Conservation (phyloP, 805 yeast genomes). For the Metschnikowia matae region DNA sequence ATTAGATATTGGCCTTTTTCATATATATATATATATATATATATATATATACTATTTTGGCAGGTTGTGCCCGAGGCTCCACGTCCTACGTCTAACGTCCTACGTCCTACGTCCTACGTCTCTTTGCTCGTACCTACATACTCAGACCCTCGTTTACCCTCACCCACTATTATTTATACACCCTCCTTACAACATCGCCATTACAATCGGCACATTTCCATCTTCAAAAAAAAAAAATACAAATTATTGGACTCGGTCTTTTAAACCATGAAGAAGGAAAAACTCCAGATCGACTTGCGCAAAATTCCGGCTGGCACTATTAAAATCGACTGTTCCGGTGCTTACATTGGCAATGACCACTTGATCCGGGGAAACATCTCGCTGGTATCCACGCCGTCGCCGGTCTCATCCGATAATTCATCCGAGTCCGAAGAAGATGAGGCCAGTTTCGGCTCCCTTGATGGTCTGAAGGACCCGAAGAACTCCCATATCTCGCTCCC, state of each 20-base stretch:
- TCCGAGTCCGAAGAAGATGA: conserved; percentile 17
- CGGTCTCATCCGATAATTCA: conserved; percentile 14
- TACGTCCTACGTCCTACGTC: too few species aligned
- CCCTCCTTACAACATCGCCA: background rate
- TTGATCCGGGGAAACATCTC: conserved; percentile 23
- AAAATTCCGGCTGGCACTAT: conserved; percentile 31
- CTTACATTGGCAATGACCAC: conserved; percentile 42
- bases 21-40: too few species aligned
- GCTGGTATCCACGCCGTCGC: conserved; percentile 12
- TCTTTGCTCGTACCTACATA: too few species aligned
- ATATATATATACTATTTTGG: too few species aligned
- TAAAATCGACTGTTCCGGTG: conserved; percentile 42
- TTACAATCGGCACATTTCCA: too few species aligned
- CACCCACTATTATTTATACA: too few species aligned
- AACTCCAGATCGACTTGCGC: conserved; percentile 16
- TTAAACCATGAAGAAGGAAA: background rate
- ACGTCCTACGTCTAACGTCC: too few species aligned
- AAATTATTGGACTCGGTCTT: background rate
- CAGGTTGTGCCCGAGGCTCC: too few species aligned
- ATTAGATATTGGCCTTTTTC: too few species aligned
- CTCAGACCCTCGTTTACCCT: too few species aligned
- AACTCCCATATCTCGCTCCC: conserved; percentile 67
- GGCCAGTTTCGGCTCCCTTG: background rate
- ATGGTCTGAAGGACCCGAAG: conserved; percentile 8
- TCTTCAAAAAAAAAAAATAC: too few species aligned